Evolutionary conservation across 179 eudicot genomes (phyloP), one percentile per base, ranked within the genome.

Genomic region (Actinidia chinensis): DNA sequence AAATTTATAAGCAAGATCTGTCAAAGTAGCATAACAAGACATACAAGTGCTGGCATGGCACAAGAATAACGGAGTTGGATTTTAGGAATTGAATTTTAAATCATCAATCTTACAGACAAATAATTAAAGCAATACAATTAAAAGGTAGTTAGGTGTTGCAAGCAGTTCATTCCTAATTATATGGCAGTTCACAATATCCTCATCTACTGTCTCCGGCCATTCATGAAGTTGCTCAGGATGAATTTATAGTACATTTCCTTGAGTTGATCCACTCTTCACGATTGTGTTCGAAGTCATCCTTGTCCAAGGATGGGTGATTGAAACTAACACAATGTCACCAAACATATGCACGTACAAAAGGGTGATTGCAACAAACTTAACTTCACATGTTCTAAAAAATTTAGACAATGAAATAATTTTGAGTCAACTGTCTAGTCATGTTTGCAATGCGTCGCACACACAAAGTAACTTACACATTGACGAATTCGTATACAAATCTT

Each of bases 191-290:
- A 89, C 91, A 42, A 88, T 83, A 74, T 91, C 97, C 52, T 61
- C 64, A 48, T 89, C 90, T 58, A 76, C 77, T 54, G 90, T 55
- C 51, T 85, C 89, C 82, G 64, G 47, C 48, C 42, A 82, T 79
- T 84, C 87, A 22, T 47, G 69, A 40, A 91, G 54, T 79, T 85
- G 88, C 56, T 85, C 79, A 79, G 84, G 70, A 91, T 84, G 88
- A 86, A 86, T 85, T 88, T 65, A 95, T 28, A 36, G 87, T 83
- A 73, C 94, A 94, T 80, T 92, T 95, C 79, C 74, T 87, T 6
- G 89, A 87, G 74, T 77, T 85, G 69, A 93, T 85, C 99, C 99
- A 95, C 76, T 89, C 94, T 23, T 68, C 88, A 79, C 93, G 98
- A 76, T 85, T 88, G 75, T 83, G 80, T 78, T 81, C 86, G 75